Evolutionary conservation across 2,329 filamentous ascomycete species (phyloP), one percentile per base, ranked within the genome.

Genomic region (Fusarium ramigenum): DNA sequence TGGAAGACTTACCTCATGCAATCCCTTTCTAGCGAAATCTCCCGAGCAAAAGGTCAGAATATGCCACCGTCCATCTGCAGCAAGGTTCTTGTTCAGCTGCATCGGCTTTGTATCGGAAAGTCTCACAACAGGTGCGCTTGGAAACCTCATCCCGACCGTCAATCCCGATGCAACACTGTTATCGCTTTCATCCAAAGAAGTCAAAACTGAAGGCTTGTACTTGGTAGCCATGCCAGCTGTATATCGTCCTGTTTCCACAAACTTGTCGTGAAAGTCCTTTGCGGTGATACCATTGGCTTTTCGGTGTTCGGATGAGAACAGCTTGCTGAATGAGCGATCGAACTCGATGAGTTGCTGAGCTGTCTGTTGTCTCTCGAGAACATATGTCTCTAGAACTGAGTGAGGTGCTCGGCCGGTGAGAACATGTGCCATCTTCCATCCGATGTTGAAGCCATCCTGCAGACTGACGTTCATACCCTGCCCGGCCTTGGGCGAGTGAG

Each of bases 381-480:
- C 84, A 64, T 90, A 90, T 0, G 86, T 88, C 4, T 82, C 73
- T 0, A 90, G 80, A 1, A 74, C 59, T 1, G 49, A 47, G 2
- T 60, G 25, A 0, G 53, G 63, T 6, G 70, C 66, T 18, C 70
- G 68, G 1, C 58, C 70, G 6, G 84, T 84, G 37, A 82, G 75
- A 0, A 85, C 84, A 11, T 82, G 76, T 0, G 84, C 86, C 7
- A 90, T 77, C 75, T 90, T 90, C 88, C 88, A 90, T 1, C 85
- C 87, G 0, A 90, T 84, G 54, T 89, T 89, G 77, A 74, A 78
- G 3, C 70, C 80, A 78, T 93, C 91, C 74, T 92, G 90, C 86
- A 93, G 91, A 37, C 85, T 88, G 7, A 92, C 88, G 70, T 93
- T 93, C 91, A 93, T 93, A 14, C 92, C 91, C 78, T 93, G 90